Evolutionary conservation across 1,139 yeast species (phyloP), one percentile per base, ranked within the genome.

Genomic region (Kodamaea ohmeri): DNA sequence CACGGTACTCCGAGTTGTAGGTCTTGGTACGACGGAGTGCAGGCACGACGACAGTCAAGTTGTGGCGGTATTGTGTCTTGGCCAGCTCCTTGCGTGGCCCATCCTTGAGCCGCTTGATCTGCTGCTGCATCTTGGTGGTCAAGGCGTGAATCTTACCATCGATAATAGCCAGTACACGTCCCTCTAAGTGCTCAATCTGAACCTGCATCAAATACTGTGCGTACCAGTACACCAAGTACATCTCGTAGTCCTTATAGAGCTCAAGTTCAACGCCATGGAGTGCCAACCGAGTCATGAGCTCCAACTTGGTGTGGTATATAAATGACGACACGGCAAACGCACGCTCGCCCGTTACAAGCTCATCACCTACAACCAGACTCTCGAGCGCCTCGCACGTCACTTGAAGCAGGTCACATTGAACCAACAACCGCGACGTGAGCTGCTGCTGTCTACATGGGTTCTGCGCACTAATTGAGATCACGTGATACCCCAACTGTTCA

Each of bases 391-490:
- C 88, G 47, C 78, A 62, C 30, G 69, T 67, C 4, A 83, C 95
- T 55, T 90, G 97, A 24, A 88, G 63, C 2, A 88, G 73, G 56
- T 92, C 97, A 84, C 94, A 87, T 2, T 78, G 55, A 50, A 47
- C 78, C 51, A 55, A 73, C 62, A 56, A 82, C 67, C 51, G 80
- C 58, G 56, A 83, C 61, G 50, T 78, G 69, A 69, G 50, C 53
- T 88, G 96, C 46, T 96, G 76, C 53, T 87, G 92, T 38, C 96
- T 73, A 38, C 95, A 80, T 18, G 87, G 79, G 53, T 90, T 90
- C 56, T 82, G 85, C 13, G 87, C 82, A 44, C 70, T 64, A 2
- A 73, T 66, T 9, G 78, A 74, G 27, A 85, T 55, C 50, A 73
- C 65, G 42, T 83, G 88, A 52, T 76, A 76, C 17, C 70, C 58